Evolutionary conservation across 495 filamentous ascomycete species (phyloP).

Genomic region (Daldinia bambusicola): DNA sequence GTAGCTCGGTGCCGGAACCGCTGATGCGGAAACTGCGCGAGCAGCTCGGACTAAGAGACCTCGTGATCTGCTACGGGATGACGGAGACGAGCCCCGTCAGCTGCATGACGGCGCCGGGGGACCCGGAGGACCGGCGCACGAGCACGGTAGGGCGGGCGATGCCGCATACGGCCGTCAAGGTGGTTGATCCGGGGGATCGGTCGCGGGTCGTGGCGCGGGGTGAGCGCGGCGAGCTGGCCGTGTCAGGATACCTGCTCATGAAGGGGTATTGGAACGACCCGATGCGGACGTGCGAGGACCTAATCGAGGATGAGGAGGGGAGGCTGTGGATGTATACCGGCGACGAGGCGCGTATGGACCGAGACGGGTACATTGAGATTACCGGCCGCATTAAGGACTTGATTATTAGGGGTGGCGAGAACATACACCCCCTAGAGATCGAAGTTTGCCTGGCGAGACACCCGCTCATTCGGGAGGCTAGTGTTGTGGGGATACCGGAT

Average conservation of each 20-base stretch:
- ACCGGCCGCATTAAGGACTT: conserved; percentile 84
- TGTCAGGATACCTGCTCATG: conserved; percentile 89
- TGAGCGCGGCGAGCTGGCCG: conserved; percentile 81
- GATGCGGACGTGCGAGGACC: conserved; percentile 74
- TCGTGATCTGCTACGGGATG: conserved; percentile 99
- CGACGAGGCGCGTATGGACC: conserved; percentile 91
- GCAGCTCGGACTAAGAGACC: conserved; percentile 78
- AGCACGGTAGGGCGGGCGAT: conserved; percentile 79
- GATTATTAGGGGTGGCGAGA: conserved; percentile 92
- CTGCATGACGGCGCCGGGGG: conserved; percentile 86
- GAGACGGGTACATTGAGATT: conserved; percentile 71
- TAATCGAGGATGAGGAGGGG: conserved; percentile 64
- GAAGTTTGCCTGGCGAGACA: conserved; percentile 89
- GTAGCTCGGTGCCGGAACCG: conserved; percentile 81
- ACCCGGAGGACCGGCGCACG: conserved; percentile 82
- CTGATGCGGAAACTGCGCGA: conserved; percentile 84
- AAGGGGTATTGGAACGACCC: conserved; percentile 87
- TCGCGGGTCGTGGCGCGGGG: conserved; percentile 68
- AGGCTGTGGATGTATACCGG: conserved; percentile 72
- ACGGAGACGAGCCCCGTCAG: conserved; percentile 95
- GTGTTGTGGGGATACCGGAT: conserved; percentile 86
- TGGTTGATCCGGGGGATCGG: conserved; percentile 73
- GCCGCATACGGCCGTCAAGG: conserved; percentile 81
- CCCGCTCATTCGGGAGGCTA: conserved; percentile 73
- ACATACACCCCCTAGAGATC: conserved; percentile 94